Conservation (phyloP, 2,329 filamentous ascomycete genomes). For the Monilinia polystroma region DNA sequence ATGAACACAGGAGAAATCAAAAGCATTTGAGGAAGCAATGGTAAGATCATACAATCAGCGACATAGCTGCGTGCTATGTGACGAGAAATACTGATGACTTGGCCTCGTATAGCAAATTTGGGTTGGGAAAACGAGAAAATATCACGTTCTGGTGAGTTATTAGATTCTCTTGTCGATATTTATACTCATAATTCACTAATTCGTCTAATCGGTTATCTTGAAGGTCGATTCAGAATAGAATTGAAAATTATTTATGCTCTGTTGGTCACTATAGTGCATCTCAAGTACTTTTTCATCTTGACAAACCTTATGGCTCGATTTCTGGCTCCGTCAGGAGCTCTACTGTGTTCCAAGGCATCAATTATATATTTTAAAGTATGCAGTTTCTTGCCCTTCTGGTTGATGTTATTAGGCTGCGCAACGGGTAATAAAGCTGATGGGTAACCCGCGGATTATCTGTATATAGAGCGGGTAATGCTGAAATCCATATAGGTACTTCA, state of each 20-base stretch:
- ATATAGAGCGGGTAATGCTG: no score
- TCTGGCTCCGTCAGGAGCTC: background rate
- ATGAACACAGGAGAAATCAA: background rate
- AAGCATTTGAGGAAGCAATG: background rate
- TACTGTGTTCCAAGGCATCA: background rate
- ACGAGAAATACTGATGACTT: background rate
- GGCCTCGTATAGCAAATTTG: background rate
- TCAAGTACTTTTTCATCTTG: background rate
- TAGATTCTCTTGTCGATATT: background rate
- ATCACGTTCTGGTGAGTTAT: background rate
- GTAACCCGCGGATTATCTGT: no score
- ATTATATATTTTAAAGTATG: background rate
- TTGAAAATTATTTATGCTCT: background rate
- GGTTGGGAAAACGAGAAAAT: background rate
- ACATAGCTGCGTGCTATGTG: background rate
- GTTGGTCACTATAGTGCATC: background rate
- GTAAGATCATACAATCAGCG: background rate
- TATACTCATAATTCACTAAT: background rate
- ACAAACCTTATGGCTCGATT: background rate
- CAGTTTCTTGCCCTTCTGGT: background rate
- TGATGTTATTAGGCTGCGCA: no score
- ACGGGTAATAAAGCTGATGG: no score
- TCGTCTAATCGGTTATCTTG: background rate
- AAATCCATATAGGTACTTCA: no score
- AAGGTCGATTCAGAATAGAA: background rate